These are phyloP conservation scores for Cladosporium sphaerospermum DNA, from an alignment of 2,329 filamentous ascomycete species.

Conservation along the genomic window DNA sequence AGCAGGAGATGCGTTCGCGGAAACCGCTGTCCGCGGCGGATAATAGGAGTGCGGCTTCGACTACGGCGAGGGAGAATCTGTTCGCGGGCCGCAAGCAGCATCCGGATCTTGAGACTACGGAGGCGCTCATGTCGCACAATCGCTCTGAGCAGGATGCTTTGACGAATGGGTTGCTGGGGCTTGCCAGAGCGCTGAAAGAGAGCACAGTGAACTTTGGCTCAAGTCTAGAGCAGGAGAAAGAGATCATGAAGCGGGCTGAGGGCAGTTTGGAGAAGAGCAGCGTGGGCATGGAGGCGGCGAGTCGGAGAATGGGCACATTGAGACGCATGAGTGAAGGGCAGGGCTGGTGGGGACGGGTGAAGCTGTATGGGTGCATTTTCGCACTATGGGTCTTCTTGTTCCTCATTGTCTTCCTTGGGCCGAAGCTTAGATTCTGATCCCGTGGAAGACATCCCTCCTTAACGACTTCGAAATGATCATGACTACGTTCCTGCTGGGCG, in stretches of 20 bases:
- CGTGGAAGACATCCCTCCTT: background rate
- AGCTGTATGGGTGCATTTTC: conserved; percentile 75
- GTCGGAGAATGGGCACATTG: conserved; percentile 69
- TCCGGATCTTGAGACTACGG: conserved; percentile 35
- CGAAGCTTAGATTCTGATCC: conserved; percentile 73
- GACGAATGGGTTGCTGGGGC: conserved; percentile 71
- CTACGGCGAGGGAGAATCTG: conserved; percentile 32
- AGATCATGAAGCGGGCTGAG: conserved; percentile 63
- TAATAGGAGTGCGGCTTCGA: conserved; percentile 25
- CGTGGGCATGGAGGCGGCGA: conserved; percentile 67
- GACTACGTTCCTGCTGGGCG: background rate
- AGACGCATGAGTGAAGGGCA: conserved; percentile 77
- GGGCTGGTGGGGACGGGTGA: conserved; percentile 75
- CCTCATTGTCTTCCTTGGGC: conserved; percentile 75
- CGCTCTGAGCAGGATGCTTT: conserved; percentile 77
- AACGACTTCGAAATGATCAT: conserved; percentile 8
- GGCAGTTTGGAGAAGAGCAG: conserved; percentile 73
- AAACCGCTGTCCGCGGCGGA: conserved; percentile 20
- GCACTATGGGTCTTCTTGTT: conserved; percentile 73
- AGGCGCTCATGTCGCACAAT: conserved; percentile 69
- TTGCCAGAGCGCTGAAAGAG: conserved; percentile 71
- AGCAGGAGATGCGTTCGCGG: conserved; percentile 23
- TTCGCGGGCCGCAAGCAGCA: conserved; percentile 28
- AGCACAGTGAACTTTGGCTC: conserved; percentile 66
- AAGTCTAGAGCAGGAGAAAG: conserved; percentile 68